phyloP scores from a whole-genome alignment of 495 filamentous ascomycete species.

The Podospora anserina region DNA sequence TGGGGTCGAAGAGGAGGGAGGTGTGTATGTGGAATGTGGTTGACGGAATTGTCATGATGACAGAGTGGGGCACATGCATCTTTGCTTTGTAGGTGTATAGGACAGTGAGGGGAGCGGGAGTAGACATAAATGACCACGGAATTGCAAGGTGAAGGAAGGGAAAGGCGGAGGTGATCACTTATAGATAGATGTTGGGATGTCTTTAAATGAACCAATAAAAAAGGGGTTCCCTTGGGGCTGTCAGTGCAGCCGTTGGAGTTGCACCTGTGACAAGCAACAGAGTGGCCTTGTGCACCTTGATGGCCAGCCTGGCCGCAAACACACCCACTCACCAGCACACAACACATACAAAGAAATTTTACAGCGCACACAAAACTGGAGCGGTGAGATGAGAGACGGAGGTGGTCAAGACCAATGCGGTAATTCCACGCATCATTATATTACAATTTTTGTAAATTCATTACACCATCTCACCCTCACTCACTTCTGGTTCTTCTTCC shows the following conservation, averaged over 20 bases:
- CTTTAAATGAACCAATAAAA: background rate
- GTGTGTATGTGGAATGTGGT: slow-evolving; percentile 42
- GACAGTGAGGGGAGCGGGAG: background rate
- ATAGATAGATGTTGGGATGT: background rate
- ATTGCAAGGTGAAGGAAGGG: background rate
- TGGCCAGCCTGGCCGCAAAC: background rate
- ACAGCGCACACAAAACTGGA: background rate
- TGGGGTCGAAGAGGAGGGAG: slow-evolving; percentile 48
- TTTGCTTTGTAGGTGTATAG: background rate
- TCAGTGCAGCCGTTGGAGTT: background rate
- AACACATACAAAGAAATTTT: background rate
- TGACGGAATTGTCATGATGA: background rate
- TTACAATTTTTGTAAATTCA: background rate
- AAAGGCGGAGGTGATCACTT: background rate
- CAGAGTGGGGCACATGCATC: background rate
- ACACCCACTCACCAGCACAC: background rate
- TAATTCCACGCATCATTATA: background rate
- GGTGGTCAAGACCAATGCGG: background rate
- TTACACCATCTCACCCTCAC: background rate
- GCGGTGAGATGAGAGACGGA: background rate
- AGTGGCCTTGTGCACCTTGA: slow-evolving; percentile 1
- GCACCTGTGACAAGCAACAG: background rate
- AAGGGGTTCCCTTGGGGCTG: background rate
- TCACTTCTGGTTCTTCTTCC: slow-evolving; percentile 53
- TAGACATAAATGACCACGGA: background rate